Evolutionary conservation across 768 basidiomycete species (phyloP).

Genomic region (Rhodotorula kratochvilovae): DNA sequence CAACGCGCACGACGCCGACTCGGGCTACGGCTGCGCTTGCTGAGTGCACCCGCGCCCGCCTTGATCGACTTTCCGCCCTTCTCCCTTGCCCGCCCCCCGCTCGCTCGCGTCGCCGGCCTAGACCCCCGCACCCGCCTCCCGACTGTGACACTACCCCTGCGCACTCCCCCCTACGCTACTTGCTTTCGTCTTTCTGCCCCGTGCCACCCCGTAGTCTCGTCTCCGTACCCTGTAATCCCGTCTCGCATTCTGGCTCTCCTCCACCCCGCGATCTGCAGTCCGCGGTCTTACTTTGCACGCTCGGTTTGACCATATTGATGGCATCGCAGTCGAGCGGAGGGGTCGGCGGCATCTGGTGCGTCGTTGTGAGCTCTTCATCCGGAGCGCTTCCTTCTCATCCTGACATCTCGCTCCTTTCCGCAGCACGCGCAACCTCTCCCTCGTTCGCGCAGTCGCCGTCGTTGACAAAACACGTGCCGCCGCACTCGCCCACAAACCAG

Average conservation of each 20-base stretch:
- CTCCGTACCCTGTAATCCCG: no score
- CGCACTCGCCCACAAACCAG: no score
- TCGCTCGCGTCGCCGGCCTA: neutral
- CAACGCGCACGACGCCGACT: slow-evolving; percentile 86
- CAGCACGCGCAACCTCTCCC: slow-evolving; percentile 38
- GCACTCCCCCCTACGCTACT: neutral
- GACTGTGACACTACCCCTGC: neutral
- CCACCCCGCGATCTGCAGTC: no score
- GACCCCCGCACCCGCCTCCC: neutral
- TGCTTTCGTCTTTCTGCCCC: neutral
- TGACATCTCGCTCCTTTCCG: neutral
- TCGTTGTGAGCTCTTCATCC: no score
- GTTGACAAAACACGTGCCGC: no score
- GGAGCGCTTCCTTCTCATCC: neutral
- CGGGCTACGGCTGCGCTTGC: slow-evolving; percentile 78
- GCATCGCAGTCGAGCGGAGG: no score
- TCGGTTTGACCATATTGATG: no score
- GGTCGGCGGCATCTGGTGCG: no score
- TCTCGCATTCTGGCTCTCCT: no score
- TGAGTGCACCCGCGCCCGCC: neutral
- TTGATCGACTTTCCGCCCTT: neutral
- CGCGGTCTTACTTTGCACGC: no score
- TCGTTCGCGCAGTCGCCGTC: no score
- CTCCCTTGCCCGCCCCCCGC: neutral
- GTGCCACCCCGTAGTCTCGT: neutral